Evolutionary conservation across 495 filamentous ascomycete species (phyloP).

Genomic region (Chaetomium cochliodes): DNA sequence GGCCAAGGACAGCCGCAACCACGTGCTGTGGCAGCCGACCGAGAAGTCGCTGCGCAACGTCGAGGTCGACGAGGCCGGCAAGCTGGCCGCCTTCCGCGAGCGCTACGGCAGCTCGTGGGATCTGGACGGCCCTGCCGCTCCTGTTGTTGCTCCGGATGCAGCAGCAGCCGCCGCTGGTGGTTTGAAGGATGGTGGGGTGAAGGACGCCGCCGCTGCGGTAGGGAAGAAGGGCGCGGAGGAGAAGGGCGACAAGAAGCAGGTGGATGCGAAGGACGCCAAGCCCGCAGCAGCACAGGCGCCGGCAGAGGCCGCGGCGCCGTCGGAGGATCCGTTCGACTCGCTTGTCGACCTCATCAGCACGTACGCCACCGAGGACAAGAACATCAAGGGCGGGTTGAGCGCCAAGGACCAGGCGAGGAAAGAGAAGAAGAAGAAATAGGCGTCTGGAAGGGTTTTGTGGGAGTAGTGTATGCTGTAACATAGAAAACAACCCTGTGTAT

Average conservation of each 20-base stretch:
- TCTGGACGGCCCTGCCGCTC: constrained; percentile 29
- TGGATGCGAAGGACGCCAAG: constrained; percentile 32
- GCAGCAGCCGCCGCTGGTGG: constrained; percentile 26
- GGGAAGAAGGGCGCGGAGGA: neutral
- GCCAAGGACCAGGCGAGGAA: constrained; percentile 37
- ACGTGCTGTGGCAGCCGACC: constrained; percentile 84
- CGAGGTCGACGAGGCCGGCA: constrained; percentile 93
- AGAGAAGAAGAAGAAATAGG: constrained; percentile 35
- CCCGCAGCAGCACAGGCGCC: constrained; percentile 1
- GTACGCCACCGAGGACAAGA: constrained; percentile 48
- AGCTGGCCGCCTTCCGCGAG: constrained; percentile 77
- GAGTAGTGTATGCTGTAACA: constrained; percentile 21
- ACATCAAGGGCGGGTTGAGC: constrained; percentile 29
- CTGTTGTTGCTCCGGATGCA: constrained; percentile 17
- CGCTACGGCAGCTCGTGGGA: constrained; percentile 85
- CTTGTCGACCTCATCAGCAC: constrained; percentile 69
- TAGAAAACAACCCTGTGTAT: constrained; percentile 16
- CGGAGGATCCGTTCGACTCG: constrained; percentile 49
- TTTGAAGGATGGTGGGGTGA: constrained; percentile 26
- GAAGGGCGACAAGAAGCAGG: constrained; percentile 28
- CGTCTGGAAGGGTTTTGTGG: neutral
- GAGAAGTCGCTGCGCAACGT: constrained; percentile 75
- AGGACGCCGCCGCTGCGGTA: neutral
- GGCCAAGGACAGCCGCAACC: constrained; percentile 84
- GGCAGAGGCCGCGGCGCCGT: constrained; percentile 28